Evolutionary conservation across 148 eudicot species (phyloP), one percentile per base, ranked within the genome.

Genomic region (Rhododendron ovatum): DNA sequence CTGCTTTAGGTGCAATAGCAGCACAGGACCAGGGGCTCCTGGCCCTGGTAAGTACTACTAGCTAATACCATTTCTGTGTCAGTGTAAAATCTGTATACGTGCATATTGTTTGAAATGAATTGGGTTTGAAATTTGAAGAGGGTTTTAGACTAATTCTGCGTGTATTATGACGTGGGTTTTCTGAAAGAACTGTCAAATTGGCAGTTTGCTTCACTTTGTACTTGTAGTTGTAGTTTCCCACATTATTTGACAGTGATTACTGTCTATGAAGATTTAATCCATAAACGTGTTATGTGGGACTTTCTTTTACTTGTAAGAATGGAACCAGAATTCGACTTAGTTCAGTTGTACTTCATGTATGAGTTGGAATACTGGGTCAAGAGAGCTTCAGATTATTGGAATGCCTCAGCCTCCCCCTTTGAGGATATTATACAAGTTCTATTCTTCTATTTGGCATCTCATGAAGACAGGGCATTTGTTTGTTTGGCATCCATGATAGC

Each of bases 11-110:
- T 90, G 91, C 86, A 85, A 83, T 61, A 67, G 91, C 86, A 87
- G 86, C 89, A 55, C 79, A 51, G 45, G 85, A 37, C 87, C 88
- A 24, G 88, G 89, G 79, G 88, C 87, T 75, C 88, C 91, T 35
- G 87, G 85, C 67, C 84, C 84, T 65, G 90, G 90, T 86, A 69
- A 69, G 71, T 63, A 28, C 17, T 26, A 26, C 73, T 26, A 69
- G 75, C 12, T 13, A 24, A 8, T 63, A 7, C 30, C 8, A 8
- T 61, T 61, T 22, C 8, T 69, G 35, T 69, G 30, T 28, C 37
- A 10, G 37, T 28, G 30, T 69, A 11, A 10, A 3, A 69, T 26
- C 37, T 69, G 74, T 28, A 67, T 67, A 12, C 15, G 26, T 67
- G 33, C 33, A 67, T 26, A 67, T 28, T 28, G 18, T 28, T 69